Evolutionary conservation across 1,284 basidiomycete genomes (phyloP).

Genomic region (Boletus holoroseus): DNA sequence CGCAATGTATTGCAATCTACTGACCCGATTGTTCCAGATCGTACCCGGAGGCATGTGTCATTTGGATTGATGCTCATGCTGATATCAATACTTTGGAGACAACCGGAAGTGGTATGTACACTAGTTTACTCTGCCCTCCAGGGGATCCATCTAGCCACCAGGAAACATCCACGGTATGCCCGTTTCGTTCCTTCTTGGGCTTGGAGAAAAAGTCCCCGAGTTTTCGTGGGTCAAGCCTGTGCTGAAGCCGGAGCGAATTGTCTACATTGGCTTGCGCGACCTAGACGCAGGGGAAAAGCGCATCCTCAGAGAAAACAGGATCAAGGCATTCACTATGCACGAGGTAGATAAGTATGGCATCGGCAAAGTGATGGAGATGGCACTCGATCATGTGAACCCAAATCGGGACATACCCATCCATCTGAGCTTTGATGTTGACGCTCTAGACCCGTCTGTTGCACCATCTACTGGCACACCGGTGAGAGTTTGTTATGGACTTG

Average conservation of each 20-base stretch:
- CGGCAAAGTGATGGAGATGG: conserved; percentile 92
- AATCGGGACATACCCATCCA: conserved; percentile 82
- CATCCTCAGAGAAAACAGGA: conserved; percentile 81
- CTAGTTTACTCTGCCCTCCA: not conserved
- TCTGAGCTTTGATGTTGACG: conserved; percentile 96
- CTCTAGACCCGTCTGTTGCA: conserved; percentile 88
- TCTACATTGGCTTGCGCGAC: conserved; percentile 96
- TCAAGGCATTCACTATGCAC: conserved; percentile 97
- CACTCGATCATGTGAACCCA: conserved; percentile 90
- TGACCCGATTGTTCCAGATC: conserved; percentile 39
- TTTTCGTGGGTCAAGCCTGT: conserved; percentile 80
- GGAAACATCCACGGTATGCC: conserved; percentile 99
- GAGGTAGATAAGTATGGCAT: conserved; percentile 97
- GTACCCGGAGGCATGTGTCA: conserved; percentile 72
- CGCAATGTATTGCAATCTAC: not conserved
- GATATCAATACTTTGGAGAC: conserved; percentile 93
- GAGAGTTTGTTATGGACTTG: conserved; percentile 19
- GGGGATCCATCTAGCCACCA: conserved; percentile 26
- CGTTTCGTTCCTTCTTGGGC: conserved; percentile 87
- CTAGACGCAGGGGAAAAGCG: conserved; percentile 87
- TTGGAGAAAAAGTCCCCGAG: conserved; percentile 50
- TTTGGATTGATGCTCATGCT: conserved; percentile 93
- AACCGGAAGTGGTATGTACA: conserved; percentile 65
- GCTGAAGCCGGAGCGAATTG: conserved; percentile 69
- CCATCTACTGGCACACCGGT: conserved; percentile 94